A percentile compares a stretch with the other conserved stretches of the same genome.
These are phyloP conservation scores for Fusarium sp. DNA, from an alignment of 2,329 filamentous ascomycete species.

Conservation along the genomic window DNA sequence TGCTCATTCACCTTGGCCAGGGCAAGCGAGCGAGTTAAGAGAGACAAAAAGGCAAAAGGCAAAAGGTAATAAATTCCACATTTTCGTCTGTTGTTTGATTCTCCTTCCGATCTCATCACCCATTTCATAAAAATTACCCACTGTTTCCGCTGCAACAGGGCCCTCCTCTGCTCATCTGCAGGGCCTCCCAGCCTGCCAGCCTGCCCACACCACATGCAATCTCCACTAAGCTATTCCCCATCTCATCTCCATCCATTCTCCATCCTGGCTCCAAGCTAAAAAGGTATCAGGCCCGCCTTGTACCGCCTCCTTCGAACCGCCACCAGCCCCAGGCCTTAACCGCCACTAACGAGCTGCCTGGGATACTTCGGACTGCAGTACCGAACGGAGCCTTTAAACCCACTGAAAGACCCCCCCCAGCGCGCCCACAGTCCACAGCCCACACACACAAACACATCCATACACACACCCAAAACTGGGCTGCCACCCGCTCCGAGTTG, in stretches of 20 bases:
- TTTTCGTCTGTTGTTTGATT: conserved; percentile 30
- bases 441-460: no score
- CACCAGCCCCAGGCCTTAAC: conserved; percentile 10
- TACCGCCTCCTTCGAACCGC: conserved; percentile 38
- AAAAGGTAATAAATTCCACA: conserved; percentile 34
- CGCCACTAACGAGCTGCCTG: conserved; percentile 38
- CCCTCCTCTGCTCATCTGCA: no score
- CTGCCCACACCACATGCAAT: conserved; percentile 35
- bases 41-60: background rate
- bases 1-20: background rate
- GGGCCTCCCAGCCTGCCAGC: no score
- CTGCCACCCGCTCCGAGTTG: conserved; percentile 48
- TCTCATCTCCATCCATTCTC: conserved; percentile 41
- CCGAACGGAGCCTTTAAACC: conserved; percentile 23
- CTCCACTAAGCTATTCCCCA: conserved; percentile 39
- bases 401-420: conserved; percentile 17
- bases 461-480: conserved; percentile 42
- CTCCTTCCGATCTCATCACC: conserved; percentile 22
- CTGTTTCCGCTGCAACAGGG: background rate
- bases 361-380: conserved; percentile 29
- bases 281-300: conserved; percentile 32
- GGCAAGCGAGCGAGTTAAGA: background rate
- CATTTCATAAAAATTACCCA: conserved; percentile 27
- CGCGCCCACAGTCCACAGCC: background rate
- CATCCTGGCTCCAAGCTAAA: conserved; percentile 37